These are phyloP conservation scores for Nothophoma quercina DNA, from an alignment of 2,329 filamentous ascomycete genomes.

Conservation along the genomic window DNA sequence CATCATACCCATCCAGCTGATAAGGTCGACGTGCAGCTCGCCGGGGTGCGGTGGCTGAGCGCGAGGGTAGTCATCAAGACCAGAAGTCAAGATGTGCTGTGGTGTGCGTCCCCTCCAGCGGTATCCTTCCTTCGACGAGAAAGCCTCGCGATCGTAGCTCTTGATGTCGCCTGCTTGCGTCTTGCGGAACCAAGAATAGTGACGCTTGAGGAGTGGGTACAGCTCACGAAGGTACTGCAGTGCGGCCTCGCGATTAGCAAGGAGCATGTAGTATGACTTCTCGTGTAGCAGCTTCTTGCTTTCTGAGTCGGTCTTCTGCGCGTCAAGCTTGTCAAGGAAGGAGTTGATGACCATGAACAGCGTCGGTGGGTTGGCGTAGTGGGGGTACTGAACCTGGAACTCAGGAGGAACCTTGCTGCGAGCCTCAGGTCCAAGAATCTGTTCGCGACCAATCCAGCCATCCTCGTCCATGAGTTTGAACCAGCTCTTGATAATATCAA, in stretches of 20 bases:
- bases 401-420: constrained; percentile 92
- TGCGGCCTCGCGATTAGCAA: constrained; percentile 72
- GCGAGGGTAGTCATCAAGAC: constrained; percentile 94
- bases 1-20: constrained; percentile 99
- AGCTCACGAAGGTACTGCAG: constrained; percentile 76
- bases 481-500: constrained; percentile 93
- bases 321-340: constrained; percentile 80
- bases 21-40: constrained; percentile 92
- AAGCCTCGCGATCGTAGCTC: constrained; percentile 87
- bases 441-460: constrained; percentile 96
- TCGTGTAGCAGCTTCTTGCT: constrained; percentile 47
- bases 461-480: constrained; percentile 95
- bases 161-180: constrained; percentile 92
- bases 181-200: constrained; percentile 94
- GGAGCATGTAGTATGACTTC: constrained; percentile 65
- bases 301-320: constrained; percentile 45
- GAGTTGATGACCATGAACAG: constrained; percentile 87
- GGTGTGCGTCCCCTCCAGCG: constrained; percentile 92
- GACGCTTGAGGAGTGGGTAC: constrained; percentile 85
- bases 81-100: constrained; percentile 88
- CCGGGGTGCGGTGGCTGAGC: constrained; percentile 92
- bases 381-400: constrained; percentile 95
- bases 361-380: constrained; percentile 96
- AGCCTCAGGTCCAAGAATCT: constrained; percentile 90
- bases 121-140: constrained; percentile 89